Evolutionary conservation across 139 green algal genomes (phyloP), one percentile per base, ranked within the genome.

Genomic region (Pseudopediastrum boryanum): DNA sequence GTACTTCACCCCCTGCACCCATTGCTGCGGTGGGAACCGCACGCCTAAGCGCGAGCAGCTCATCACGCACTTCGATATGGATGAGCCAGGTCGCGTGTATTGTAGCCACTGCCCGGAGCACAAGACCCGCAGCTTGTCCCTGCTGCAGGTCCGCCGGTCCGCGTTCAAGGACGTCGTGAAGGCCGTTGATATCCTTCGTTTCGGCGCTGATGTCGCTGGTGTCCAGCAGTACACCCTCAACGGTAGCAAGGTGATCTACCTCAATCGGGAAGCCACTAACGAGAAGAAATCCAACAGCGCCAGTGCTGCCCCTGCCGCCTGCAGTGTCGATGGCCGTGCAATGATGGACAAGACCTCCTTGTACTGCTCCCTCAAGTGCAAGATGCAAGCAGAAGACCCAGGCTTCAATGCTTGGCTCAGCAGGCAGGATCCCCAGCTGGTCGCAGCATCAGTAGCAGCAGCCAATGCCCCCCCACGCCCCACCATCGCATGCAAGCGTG

Each of bases 161-260:
- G 75, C 75, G 35, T 81, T 81, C 75, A 81, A 81, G 63, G 75
- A 81, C 36, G 75, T 81, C 2, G 75, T 81, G 25, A 81, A 81
- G 63, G 75, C 63, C 46, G 36, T 36, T n/a, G 75, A 81, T 48
- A 75, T 81, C 10, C 21, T 38, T 3, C 75, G 62, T 64, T 75
- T 75, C 36, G 75, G 75, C 52, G 39, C 33, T 42, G 63, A 75
- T n/a, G 44, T 75, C n/a, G 48, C 59, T 25, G 75, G 75, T 33
- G 63, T 81, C 31, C 75, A 81, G 75, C 75, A 81, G 63, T 81
- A 81, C 75, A 81, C 75, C 8, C 75, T 81, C 46, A 81, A 81
- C 50, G 75, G 75, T 50, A 52, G 27, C 63, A 81, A 81, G 75
- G 75, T 81, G 9, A 50, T 81, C 19, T 81, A 81, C 75, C 75